Evolutionary conservation across 2,329 filamentous ascomycete species (phyloP).

Genomic region (Penicillium occitanis): DNA sequence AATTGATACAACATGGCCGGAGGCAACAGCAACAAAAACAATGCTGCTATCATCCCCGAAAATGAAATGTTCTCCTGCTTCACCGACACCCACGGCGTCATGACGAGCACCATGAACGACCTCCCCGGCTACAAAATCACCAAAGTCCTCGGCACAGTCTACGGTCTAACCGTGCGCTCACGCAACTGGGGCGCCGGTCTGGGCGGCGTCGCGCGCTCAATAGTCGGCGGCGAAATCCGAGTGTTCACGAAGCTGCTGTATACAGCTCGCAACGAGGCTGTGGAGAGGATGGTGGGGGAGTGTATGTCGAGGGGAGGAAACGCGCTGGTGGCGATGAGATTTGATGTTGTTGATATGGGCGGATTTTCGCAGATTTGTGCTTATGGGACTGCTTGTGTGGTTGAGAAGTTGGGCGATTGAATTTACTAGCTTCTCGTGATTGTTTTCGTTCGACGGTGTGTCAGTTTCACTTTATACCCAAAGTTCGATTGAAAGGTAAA

Average conservation of each 20-base stretch:
- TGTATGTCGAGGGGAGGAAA: constrained; percentile 60
- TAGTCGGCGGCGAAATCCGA: constrained; percentile 59
- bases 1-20: background rate
- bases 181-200: constrained; percentile 60
- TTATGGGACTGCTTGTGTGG: constrained; percentile 59
- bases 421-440: too few relatives aligned
- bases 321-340: constrained; percentile 59
- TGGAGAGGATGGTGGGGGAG: constrained; percentile 57
- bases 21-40: background rate
- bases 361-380: constrained; percentile 60
- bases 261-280: constrained; percentile 59
- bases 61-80: constrained; percentile 47
- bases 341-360: constrained; percentile 57
- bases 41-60: background rate
- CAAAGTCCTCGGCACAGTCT: constrained; percentile 59
- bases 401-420: constrained; percentile 54
- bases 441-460: too few relatives aligned
- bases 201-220: constrained; percentile 57
- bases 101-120: constrained; percentile 65
- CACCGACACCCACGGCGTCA: constrained; percentile 61
- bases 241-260: constrained; percentile 63
- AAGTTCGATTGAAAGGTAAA: background rate
- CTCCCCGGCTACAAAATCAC: constrained; percentile 61
- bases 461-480: background rate
- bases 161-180: constrained; percentile 58